Conservation (phyloP, 2,329 filamentous ascomycete genomes). For the Fusarium graminum region DNA sequence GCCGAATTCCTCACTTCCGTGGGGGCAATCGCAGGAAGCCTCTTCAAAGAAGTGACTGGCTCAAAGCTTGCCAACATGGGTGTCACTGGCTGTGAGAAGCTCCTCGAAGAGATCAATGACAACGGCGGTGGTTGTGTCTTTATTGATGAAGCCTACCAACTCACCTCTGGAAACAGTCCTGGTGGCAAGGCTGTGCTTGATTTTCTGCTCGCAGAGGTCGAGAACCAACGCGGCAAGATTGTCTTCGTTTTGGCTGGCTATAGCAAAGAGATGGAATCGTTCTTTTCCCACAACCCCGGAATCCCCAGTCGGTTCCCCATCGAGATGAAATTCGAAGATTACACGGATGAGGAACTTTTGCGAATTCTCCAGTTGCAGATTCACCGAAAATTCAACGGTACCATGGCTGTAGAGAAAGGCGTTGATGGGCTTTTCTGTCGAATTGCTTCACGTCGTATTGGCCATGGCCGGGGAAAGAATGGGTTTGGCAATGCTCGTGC, state of each 20-base stretch:
- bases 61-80: constrained; percentile 74
- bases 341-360: constrained; percentile 73
- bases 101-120: constrained; percentile 63
- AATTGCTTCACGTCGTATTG: constrained; percentile 72
- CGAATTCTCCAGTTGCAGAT: constrained; percentile 70
- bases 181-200: constrained; percentile 75
- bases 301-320: constrained; percentile 77
- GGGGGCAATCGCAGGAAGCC: constrained; percentile 70
- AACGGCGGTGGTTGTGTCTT: constrained; percentile 77
- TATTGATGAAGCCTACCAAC: constrained; percentile 84
- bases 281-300: constrained; percentile 80
- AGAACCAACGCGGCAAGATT: constrained; percentile 77
- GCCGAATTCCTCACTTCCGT: constrained; percentile 73
- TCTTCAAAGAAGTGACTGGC: constrained; percentile 76
- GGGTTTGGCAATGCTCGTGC: constrained; percentile 81
- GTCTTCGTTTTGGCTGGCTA: constrained; percentile 82
- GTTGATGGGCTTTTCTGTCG: constrained; percentile 71
- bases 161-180: constrained; percentile 69
- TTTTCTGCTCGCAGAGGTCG: constrained; percentile 77
- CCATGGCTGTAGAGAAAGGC: constrained; percentile 72
- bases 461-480: constrained; percentile 70
- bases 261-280: constrained; percentile 78
- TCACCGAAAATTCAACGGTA: constrained; percentile 63
- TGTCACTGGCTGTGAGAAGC: constrained; percentile 67
- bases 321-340: constrained; percentile 76